Evolutionary conservation across 2,329 filamentous ascomycete genomes (phyloP), one percentile per base, ranked within the genome.

Genomic region (Colletotrichum orchidophilum): DNA sequence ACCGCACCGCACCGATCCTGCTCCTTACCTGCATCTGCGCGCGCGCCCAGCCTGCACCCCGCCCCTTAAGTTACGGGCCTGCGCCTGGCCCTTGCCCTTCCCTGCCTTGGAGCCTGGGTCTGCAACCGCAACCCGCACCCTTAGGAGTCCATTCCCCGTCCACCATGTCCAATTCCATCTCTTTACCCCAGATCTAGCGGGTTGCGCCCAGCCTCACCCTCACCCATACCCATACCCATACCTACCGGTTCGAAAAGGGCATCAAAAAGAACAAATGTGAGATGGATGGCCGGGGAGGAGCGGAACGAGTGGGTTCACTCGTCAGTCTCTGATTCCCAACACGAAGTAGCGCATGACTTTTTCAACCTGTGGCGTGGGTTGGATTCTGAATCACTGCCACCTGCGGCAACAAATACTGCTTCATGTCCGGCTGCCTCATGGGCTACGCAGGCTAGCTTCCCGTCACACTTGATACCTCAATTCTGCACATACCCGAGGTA

Each of bases 111-210:
- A 27, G 49, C 33, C 26, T 33, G 26, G 24, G 53, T 46, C 39
- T 46, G 39, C 39, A 46, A 46, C 39, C 39, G 39, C 18, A 46
- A 46, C 39, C 39, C 39, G 39, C 39, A 46, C 39, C 39, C 39
- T 46, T 21, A 46, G 39, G 18, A 46, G 39, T 46, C 39, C 39
- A 46, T 46, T 46, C 29, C 29, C 12, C 57, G 49, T 21, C 39
- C 35, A 63, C 26, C 8, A 24, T 24, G 27, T 29, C 31, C 31
- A 24, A 46, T 21, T 24, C 12, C 58, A 63, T 31, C 26, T 31
- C 49, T 46, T 61, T 66, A 61, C 55, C 67, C 68, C 58, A 63
- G 68, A 71, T 69, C 52, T 35, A 57, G 52, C 26, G 33, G 42
- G 42, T 46, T 68, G 13, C 29, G 42, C 39, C 42, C 46, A 50